phyloP scores from a whole-genome alignment of 192 early-diverging fungal genomes.

The Lobosporangium transversale region DNA sequence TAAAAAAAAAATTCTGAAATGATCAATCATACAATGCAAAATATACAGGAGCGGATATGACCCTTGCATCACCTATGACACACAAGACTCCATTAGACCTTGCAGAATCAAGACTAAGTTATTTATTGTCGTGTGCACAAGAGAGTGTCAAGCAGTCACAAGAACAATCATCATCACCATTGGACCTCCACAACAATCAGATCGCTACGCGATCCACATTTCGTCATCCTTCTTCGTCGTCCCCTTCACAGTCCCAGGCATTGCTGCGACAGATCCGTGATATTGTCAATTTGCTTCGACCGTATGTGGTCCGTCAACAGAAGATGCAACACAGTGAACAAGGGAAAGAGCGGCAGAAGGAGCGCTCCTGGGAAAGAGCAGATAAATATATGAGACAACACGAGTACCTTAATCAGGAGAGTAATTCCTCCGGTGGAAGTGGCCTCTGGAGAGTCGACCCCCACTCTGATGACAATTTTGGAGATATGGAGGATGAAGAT shows the following conservation, averaged over 20 bases:
- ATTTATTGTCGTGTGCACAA: conserved; percentile 39
- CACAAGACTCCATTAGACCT: conserved; percentile 48
- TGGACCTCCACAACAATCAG: conserved; percentile 33
- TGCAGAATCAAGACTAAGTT: conserved; percentile 42
- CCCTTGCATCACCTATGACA: conserved; percentile 49
- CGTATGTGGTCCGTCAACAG: conserved; percentile 48
- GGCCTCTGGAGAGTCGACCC: conserved; percentile 23
- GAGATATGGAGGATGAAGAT: conserved; percentile 48
- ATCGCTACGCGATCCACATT: conserved; percentile 18
- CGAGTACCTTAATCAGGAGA: background rate
- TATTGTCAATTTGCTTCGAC: conserved; percentile 36
- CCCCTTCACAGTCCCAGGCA: conserved; percentile 16
- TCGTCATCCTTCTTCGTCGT: background rate
- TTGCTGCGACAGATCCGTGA: conserved; percentile 42
- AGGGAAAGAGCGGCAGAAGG: conserved; percentile 39
- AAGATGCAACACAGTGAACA: conserved; percentile 37
- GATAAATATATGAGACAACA: conserved; percentile 46
- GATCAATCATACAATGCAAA: no score
- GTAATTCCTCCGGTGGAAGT: background rate
- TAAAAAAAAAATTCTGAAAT: no score
- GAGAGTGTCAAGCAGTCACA: conserved; percentile 14
- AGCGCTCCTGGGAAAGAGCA: conserved; percentile 41
- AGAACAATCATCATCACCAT: conserved; percentile 6
- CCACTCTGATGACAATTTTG: conserved; percentile 31
- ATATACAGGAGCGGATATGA: conserved; percentile 46